These are phyloP conservation scores for Vitis hybrid DNA, from an alignment of 177 flowering plant species.

Conservation along the genomic window DNA sequence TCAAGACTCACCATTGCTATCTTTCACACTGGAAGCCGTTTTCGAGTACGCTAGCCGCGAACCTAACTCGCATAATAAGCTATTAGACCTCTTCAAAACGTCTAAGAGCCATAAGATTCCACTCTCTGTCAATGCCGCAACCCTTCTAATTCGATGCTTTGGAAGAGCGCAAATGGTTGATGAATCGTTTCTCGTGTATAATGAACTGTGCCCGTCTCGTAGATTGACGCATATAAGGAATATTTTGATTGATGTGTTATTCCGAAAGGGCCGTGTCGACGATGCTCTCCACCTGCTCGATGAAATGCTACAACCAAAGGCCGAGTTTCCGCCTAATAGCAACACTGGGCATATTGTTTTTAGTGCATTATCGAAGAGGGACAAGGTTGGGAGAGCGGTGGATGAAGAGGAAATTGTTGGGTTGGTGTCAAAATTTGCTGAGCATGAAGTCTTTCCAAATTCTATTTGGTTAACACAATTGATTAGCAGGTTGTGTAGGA, in stretches of 20 bases:
- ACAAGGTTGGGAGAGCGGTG: constrained; percentile 11
- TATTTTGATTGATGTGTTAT: constrained; percentile 27
- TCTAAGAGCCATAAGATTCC: constrained; percentile 26
- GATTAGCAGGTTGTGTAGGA: constrained; percentile 48
- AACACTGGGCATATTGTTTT: constrained; percentile 48
- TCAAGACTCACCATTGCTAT: constrained; percentile 6
- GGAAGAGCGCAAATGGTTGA: constrained; percentile 37
- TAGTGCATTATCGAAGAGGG: constrained; percentile 26
- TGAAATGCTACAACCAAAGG: constrained; percentile 40
- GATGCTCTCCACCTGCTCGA: constrained; percentile 53
- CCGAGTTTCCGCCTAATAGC: constrained; percentile 33
- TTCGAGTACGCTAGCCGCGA: constrained; percentile 24
- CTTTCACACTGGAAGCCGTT: constrained; percentile 24
- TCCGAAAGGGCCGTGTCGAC: constrained; percentile 25
- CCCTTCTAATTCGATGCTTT: constrained; percentile 37
- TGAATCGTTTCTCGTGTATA: constrained; percentile 34
- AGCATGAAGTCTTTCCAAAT: constrained; percentile 40
- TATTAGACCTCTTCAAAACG: constrained; percentile 15
- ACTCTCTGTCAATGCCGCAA: constrained; percentile 37
- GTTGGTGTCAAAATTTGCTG: constrained; percentile 38
- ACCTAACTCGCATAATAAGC: constrained; percentile 5
- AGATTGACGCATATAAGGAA: constrained; percentile 45
- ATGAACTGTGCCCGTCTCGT: constrained; percentile 25
- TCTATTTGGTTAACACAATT: constrained; percentile 33
- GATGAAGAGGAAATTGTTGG: constrained; percentile 28